Conservation (phyloP, 2,329 filamentous ascomycete genomes). For the Cadophora sp. region DNA sequence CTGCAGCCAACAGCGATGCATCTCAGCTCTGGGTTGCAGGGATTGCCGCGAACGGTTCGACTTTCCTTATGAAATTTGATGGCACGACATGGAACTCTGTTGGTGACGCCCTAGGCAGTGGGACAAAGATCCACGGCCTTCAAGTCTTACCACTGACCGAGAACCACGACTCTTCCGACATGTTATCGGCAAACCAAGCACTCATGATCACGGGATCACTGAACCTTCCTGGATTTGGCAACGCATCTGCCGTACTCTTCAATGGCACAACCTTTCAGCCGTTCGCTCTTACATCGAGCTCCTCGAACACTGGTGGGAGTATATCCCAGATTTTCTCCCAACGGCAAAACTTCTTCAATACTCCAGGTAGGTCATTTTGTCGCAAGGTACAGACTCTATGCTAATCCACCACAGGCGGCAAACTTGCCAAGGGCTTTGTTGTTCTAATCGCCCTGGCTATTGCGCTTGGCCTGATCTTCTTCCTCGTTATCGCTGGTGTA, state of each 20-base stretch:
- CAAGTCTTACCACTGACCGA: slow-evolving; percentile 79
- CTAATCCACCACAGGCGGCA: slow-evolving; percentile 49
- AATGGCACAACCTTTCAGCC: slow-evolving; percentile 82
- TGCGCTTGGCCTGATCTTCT: slow-evolving; percentile 76
- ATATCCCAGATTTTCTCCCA: slow-evolving; percentile 86
- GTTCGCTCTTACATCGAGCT: slow-evolving; percentile 78
- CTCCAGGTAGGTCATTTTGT: slow-evolving; percentile 59
- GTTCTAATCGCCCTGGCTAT: slow-evolving; percentile 84
- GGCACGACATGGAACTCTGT: slow-evolving; percentile 73
- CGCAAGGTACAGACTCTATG: neutral
- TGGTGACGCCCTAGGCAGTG: slow-evolving; percentile 65
- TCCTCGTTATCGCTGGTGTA: slow-evolving; percentile 78
- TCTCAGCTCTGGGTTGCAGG: slow-evolving; percentile 86
- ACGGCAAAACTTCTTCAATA: slow-evolving; percentile 76
- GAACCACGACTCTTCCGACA: slow-evolving; percentile 67
- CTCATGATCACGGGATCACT: slow-evolving; percentile 88
- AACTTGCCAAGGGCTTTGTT: slow-evolving; percentile 76
- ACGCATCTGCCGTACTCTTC: slow-evolving; percentile 85
- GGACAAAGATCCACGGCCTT: slow-evolving; percentile 76
- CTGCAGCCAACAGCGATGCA: slow-evolving; percentile 73
- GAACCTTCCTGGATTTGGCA: slow-evolving; percentile 76
- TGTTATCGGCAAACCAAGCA: slow-evolving; percentile 71
- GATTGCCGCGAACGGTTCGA: slow-evolving; percentile 67
- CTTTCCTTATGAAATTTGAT: slow-evolving; percentile 85
- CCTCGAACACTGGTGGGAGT: slow-evolving; percentile 70